Evolutionary conservation across 257 asterid species (phyloP).

Genomic region (Salvia rosmarinus): DNA sequence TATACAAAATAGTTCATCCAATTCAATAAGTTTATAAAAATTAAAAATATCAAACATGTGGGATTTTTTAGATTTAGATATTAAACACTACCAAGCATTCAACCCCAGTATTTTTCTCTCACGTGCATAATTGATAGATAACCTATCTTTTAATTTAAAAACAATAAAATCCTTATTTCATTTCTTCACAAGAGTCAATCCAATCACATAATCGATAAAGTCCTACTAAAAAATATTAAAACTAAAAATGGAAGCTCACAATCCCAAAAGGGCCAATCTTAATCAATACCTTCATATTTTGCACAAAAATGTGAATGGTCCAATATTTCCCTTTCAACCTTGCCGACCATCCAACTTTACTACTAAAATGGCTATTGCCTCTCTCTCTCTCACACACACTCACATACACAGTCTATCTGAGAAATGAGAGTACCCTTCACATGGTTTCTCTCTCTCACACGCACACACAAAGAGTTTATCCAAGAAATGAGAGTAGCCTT

Average conservation of each 20-base stretch:
- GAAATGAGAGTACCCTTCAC: neutral
- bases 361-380: neutral
- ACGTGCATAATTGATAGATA: too few species aligned
- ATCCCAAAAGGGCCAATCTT: neutral
- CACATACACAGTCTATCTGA: neutral
- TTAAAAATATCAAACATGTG: too few species aligned
- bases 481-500: too few species aligned
- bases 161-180: too few species aligned
- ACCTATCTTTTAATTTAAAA: too few species aligned
- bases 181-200: too few species aligned
- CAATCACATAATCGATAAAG: too few species aligned
- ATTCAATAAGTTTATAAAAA: neutral
- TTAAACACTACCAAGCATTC: too few species aligned
- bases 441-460: neutral
- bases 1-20: neutral
- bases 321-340: constrained; percentile 28
- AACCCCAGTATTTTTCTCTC: too few species aligned
- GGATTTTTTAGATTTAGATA: too few species aligned
- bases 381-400: neutral
- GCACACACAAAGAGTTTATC: too few species aligned
- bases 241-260: neutral
- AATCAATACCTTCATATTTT: too few species aligned
- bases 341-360: constrained; percentile 39
- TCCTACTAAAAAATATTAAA: neutral
- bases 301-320: constrained; percentile 20